Evolutionary conservation across 2,329 filamentous ascomycete species (phyloP).

Genomic region (Neophaeococcomyces aloes): DNA sequence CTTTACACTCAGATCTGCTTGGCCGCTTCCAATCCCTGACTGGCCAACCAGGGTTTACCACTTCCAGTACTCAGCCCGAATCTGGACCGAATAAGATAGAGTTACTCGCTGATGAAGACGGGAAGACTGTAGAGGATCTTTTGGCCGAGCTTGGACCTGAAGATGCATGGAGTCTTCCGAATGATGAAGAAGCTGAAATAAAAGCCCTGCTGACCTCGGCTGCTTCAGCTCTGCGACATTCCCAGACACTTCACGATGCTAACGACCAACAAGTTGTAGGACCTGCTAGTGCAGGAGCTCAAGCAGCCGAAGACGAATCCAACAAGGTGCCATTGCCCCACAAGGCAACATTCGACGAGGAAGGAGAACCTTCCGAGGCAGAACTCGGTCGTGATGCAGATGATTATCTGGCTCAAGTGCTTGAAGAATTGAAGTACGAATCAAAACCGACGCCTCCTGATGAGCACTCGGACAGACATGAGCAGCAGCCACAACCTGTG

Average conservation of each 20-base stretch:
- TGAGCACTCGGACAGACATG: neutral
- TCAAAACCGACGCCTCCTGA: neutral
- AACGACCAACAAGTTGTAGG: slow-evolving; percentile 1
- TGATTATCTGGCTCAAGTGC: neutral
- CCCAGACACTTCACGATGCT: neutral
- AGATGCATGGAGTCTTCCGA: slow-evolving; percentile 20
- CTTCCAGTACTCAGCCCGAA: neutral
- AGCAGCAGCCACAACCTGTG: too few relatives aligned
- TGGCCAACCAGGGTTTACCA: neutral
- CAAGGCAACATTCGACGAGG: slow-evolving; percentile 2
- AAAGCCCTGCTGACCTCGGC: slow-evolving; percentile 22
- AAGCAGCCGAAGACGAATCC: neutral
- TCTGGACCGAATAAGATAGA: slow-evolving; percentile 7
- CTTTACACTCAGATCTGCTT: slow-evolving; percentile 17
- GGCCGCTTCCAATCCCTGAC: slow-evolving; percentile 19
- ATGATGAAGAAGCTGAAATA: slow-evolving; percentile 21
- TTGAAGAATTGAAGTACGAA: slow-evolving; percentile 4
- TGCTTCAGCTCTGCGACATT: slow-evolving; percentile 12
- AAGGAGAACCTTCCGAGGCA: slow-evolving; percentile 6
- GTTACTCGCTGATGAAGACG: slow-evolving; percentile 14
- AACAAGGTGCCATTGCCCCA: slow-evolving; percentile 10
- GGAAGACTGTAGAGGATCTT: slow-evolving; percentile 25
- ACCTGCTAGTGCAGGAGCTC: slow-evolving; percentile 11
- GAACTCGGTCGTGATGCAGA: slow-evolving; percentile 3
- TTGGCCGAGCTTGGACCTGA: slow-evolving; percentile 24